A percentile compares a stretch with the other conserved stretches of the same genome.
phyloP scores from a whole-genome alignment of 192 early-diverging fungal species.

The Podila minutissima region DNA sequence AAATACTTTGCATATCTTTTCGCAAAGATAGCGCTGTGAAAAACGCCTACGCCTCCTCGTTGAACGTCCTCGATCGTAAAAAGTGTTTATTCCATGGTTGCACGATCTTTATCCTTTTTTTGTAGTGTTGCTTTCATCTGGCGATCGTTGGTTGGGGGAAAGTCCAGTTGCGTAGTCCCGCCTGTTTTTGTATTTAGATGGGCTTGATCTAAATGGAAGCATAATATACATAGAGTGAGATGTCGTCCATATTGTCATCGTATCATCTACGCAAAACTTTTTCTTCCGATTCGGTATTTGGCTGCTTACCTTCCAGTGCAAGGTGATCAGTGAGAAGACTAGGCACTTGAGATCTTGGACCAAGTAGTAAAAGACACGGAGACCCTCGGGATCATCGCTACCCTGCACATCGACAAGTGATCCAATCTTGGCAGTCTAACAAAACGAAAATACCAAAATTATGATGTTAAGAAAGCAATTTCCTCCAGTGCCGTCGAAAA shows the following conservation, averaged over 20 bases:
- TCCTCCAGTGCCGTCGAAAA: too few relatives aligned
- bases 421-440: conserved; percentile 88
- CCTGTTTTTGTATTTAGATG: conserved; percentile 7
- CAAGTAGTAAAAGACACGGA: conserved; percentile 95
- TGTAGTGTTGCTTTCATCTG: too few relatives aligned
- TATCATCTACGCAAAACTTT: background rate
- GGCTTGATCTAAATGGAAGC: conserved; percentile 25
- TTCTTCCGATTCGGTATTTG: background rate
- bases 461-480: conserved; percentile 13
- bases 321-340: conserved; percentile 92
- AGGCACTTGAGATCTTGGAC: conserved; percentile 98
- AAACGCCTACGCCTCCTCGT: too few relatives aligned
- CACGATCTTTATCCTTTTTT: too few relatives aligned
- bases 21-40: too few relatives aligned
- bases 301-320: conserved; percentile 91
- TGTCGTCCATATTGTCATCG: too few relatives aligned
- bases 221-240: too few relatives aligned
- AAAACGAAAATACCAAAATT: background rate
- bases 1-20: too few relatives aligned
- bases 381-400: conserved; percentile 92
- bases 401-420: conserved; percentile 91
- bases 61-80: too few relatives aligned
- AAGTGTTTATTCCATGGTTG: too few relatives aligned
- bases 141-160: too few relatives aligned
- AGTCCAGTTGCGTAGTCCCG: too few relatives aligned